Percentiles rank a stretch among this genome's conserved stretches.
These are phyloP conservation scores for Bothriochloa decipiens DNA, from an alignment of 176 grass and related monocot species.

Conservation along the genomic window DNA sequence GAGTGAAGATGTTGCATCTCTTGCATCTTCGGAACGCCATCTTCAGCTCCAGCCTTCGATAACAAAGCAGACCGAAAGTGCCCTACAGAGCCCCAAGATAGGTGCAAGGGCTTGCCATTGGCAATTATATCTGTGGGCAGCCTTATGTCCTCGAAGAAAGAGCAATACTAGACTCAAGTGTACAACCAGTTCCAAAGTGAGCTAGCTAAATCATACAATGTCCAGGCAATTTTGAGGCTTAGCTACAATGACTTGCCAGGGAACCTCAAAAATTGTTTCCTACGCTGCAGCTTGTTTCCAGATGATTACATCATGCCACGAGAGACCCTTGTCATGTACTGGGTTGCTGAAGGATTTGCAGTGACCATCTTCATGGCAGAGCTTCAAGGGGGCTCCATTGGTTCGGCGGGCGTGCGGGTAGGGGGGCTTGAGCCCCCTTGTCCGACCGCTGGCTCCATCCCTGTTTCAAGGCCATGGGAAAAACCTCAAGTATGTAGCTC, in stretches of 20 bases:
- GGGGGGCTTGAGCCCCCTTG: too few relatives aligned
- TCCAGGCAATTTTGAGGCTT: constrained; percentile 1
- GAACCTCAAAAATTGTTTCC: constrained; percentile 52
- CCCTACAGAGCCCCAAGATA: neutral
- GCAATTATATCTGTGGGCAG: neutral
- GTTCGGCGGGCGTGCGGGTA: too few relatives aligned
- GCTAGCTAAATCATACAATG: constrained; percentile 16
- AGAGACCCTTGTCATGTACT: constrained; percentile 52
- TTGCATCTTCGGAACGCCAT: too few relatives aligned
- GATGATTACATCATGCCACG: constrained; percentile 45
- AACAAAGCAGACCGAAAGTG: too few relatives aligned
- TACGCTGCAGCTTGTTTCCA: constrained; percentile 54
- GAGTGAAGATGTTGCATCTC: too few relatives aligned
- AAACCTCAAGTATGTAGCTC: constrained; percentile 25
- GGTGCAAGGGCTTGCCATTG: neutral
- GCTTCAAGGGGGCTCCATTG: too few relatives aligned
- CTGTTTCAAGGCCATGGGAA: neutral
- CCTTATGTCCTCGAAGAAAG: neutral
- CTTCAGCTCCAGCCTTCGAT: too few relatives aligned
- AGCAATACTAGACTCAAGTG: neutral
- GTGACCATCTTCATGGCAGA: neutral
- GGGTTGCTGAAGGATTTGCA: constrained; percentile 58
- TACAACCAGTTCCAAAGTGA: neutral
- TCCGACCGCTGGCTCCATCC: too few relatives aligned
- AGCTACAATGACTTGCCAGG: neutral